Conservation (phyloP, 2,329 filamentous ascomycete species). For the Cyanodermella asteris region DNA sequence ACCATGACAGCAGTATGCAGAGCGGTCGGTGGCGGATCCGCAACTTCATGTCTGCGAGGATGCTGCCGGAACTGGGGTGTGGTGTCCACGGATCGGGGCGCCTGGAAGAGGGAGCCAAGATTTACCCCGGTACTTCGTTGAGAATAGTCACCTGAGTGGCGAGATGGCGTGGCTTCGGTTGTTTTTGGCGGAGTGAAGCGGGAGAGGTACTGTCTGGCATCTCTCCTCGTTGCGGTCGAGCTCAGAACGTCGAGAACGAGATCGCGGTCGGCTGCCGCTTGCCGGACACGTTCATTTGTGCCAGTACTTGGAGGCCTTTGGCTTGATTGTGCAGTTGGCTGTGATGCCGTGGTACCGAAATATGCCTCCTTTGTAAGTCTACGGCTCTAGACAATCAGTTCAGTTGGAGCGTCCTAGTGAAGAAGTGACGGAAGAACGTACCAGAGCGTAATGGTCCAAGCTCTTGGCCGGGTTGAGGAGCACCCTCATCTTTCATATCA, state of each 20-base stretch:
- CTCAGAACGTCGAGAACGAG: slow-evolving; percentile 72
- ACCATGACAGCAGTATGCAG: slow-evolving; percentile 73
- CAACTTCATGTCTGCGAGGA: slow-evolving; percentile 14
- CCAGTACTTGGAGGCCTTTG: no score
- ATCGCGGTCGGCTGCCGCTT: slow-evolving; percentile 30
- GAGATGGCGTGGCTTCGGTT: slow-evolving; percentile 15
- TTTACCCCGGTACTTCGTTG: slow-evolving; percentile 32
- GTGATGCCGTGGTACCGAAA: no score
- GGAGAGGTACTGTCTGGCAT: slow-evolving; percentile 77
- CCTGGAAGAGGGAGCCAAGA: slow-evolving; percentile 36
- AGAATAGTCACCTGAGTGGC: slow-evolving; percentile 11
- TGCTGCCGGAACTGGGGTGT: slow-evolving; percentile 38
- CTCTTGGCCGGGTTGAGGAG: no score
- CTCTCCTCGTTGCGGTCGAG: slow-evolving; percentile 75
- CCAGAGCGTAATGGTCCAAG: no score
- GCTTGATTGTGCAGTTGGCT: no score
- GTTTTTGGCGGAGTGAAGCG: slow-evolving; percentile 43
- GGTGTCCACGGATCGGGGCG: slow-evolving; percentile 33
- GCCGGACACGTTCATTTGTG: no score
- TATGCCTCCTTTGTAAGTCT: no score
- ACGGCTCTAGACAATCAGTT: no score
- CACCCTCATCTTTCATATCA: no score
- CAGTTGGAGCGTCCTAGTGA: no score
- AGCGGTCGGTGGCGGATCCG: slow-evolving; percentile 22
- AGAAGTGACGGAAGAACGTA: no score